These are phyloP conservation scores for Beauveria varroae DNA, from an alignment of 2,329 filamentous ascomycete genomes.

Conservation along the genomic window DNA sequence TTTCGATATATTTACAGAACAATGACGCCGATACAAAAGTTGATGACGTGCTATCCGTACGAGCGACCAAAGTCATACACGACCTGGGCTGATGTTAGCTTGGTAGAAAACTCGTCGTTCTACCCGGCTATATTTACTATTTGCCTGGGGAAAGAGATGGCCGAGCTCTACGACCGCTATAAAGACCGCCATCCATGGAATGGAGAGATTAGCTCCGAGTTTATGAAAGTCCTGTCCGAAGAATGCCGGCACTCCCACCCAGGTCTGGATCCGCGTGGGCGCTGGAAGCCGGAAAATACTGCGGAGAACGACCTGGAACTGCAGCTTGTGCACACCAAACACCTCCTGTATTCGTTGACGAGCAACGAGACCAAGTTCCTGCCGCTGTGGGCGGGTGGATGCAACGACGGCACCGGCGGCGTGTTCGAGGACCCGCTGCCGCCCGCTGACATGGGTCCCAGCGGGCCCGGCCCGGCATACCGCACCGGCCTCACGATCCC, in stretches of 20 bases:
- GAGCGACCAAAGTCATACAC: neutral
- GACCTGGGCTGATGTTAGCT: neutral
- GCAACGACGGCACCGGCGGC: constrained; percentile 43
- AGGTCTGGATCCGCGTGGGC: neutral
- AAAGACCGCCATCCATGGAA: neutral
- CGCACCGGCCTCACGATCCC: constrained; percentile 36
- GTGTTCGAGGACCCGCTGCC: constrained; percentile 38
- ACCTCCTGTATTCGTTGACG: constrained; percentile 44
- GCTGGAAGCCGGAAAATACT: neutral
- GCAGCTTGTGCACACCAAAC: constrained; percentile 27
- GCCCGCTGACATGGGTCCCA: constrained; percentile 35
- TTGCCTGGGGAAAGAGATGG: neutral
- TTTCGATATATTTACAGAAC: constrained; percentile 18
- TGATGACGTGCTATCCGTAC: constrained; percentile 11
- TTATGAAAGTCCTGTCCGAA: neutral
- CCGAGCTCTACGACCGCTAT: neutral
- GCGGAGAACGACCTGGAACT: neutral
- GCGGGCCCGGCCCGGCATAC: constrained; percentile 38
- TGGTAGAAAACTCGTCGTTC: neutral
- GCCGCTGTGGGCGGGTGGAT: constrained; percentile 56
- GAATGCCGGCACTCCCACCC: neutral
- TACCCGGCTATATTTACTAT: neutral
- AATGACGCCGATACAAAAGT: constrained; percentile 26
- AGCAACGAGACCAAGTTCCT: constrained; percentile 54
- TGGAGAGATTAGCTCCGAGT: neutral